Conservation (phyloP, 192 early-diverging fungal species). For the Thamnidium elegans region DNA sequence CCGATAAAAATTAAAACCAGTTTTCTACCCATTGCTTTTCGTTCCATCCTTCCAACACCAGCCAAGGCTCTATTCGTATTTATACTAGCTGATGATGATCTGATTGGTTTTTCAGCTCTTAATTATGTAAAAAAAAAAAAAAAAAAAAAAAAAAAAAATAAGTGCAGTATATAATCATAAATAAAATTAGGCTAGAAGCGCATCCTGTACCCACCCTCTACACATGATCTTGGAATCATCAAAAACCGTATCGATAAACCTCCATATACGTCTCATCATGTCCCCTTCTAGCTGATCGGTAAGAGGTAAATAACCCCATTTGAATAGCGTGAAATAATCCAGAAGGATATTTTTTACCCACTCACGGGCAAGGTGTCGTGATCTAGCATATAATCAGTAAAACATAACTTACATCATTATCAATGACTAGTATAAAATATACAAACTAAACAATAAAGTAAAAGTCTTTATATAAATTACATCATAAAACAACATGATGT, state of each 20-base stretch:
- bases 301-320: slow-evolving; percentile 9
- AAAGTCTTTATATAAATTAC: too few species aligned
- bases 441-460: too few species aligned
- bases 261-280: slow-evolving; percentile 12
- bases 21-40: slow-evolving; percentile 12
- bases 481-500: too few species aligned
- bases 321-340: slow-evolving; percentile 11
- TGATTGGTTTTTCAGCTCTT: slow-evolving; percentile 14
- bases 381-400: too few species aligned
- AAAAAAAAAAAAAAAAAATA: slow-evolving; percentile 9
- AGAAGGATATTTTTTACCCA: slow-evolving; percentile 8
- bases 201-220: slow-evolving; percentile 7
- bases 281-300: slow-evolving; percentile 15
- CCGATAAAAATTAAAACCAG: slow-evolving; percentile 5
- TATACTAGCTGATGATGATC: slow-evolving; percentile 9
- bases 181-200: background rate
- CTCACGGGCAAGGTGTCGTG: too few species aligned
- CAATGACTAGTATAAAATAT: too few species aligned
- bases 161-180: slow-evolving; percentile 5
- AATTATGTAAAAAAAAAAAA: slow-evolving; percentile 11
- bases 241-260: slow-evolving; percentile 14
- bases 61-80: slow-evolving; percentile 10
- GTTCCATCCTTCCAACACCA: slow-evolving; percentile 11
- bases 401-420: too few species aligned
- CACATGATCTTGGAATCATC: slow-evolving; percentile 14